These are phyloP conservation scores for Cyberlindnera xishuangbannaensis DNA, from an alignment of 805 yeast species.

Conservation along the genomic window DNA sequence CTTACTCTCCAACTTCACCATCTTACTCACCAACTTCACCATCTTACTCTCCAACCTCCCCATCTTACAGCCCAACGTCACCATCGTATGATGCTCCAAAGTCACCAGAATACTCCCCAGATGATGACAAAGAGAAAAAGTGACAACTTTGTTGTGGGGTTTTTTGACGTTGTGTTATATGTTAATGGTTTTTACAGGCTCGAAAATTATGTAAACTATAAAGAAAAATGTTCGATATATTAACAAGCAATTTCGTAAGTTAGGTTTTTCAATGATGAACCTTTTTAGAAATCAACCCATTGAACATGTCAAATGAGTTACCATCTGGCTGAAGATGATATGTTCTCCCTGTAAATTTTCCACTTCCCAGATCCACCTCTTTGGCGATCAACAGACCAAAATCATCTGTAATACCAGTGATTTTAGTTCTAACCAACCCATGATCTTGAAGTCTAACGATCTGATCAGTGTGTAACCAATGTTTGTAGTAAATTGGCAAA, in stretches of 20 bases:
- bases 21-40: constrained; percentile 40
- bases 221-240: not conserved
- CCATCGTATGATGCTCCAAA: constrained; percentile 16
- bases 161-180: constrained; percentile 9
- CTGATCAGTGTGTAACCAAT: constrained; percentile 84
- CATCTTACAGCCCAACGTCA: constrained; percentile 16
- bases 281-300: constrained; percentile 72
- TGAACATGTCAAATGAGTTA: constrained; percentile 92
- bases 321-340: constrained; percentile 93
- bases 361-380: constrained; percentile 47
- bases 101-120: constrained; percentile 14
- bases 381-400: constrained; percentile 79
- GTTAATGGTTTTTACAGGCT: constrained; percentile 3
- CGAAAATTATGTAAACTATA: constrained; percentile 7
- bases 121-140: constrained; percentile 10
- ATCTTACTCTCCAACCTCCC: constrained; percentile 28
- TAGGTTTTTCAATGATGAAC: constrained; percentile 11
- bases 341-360: constrained; percentile 44
- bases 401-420: constrained; percentile 77
- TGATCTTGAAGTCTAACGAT: constrained; percentile 60
- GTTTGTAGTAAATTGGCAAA: constrained; percentile 62
- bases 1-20: constrained; percentile 41
- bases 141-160: too few species aligned
- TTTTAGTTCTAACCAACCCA: constrained; percentile 48
- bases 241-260: too few species aligned